Conservation (phyloP, 768 basidiomycete genomes). For the Cystofilobasidium bisporidii region DNA sequence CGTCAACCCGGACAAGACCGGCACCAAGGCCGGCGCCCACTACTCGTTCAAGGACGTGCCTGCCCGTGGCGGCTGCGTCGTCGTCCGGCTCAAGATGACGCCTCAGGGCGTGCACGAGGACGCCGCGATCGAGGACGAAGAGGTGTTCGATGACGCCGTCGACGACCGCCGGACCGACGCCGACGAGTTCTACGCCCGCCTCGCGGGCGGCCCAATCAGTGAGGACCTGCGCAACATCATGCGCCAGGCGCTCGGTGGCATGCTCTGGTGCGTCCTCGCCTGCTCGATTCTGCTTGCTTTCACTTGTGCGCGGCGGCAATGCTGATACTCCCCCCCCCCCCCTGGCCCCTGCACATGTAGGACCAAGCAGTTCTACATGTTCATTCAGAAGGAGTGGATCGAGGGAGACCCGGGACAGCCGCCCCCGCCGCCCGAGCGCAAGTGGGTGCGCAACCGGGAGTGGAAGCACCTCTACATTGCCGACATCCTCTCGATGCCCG, state of each 20-base stretch:
- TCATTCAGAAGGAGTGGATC: slow-evolving; percentile 93
- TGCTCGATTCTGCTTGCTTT: too few relatives aligned
- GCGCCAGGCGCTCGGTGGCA: slow-evolving; percentile 89
- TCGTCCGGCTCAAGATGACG: slow-evolving; percentile 87
- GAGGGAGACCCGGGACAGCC: slow-evolving; percentile 93
- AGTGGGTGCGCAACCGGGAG: slow-evolving; percentile 72
- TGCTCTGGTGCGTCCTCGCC: slow-evolving; percentile 65
- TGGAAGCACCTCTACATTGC: slow-evolving; percentile 95
- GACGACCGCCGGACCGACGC: slow-evolving; percentile 88
- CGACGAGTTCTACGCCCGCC: slow-evolving; percentile 82
- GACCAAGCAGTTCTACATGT: slow-evolving; percentile 93
- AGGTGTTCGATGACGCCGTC: slow-evolving; percentile 72
- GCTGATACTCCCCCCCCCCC: neutral
- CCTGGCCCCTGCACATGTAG: slow-evolving; percentile 28
- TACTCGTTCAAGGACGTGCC: slow-evolving; percentile 81
- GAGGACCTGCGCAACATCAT: slow-evolving; percentile 92
- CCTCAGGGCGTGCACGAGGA: slow-evolving; percentile 65
- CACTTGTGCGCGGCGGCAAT: neutral
- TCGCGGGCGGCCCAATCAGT: slow-evolving; percentile 72
- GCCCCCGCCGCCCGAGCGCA: slow-evolving; percentile 79
- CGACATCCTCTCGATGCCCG: slow-evolving; percentile 96
- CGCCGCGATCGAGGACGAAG: slow-evolving; percentile 73
- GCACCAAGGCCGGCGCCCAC: slow-evolving; percentile 89
- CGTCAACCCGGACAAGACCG: slow-evolving; percentile 73
- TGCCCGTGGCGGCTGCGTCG: slow-evolving; percentile 81